phyloP scores from a whole-genome alignment of 176 grass and related monocot species.

The Raddia distichophylla region DNA sequence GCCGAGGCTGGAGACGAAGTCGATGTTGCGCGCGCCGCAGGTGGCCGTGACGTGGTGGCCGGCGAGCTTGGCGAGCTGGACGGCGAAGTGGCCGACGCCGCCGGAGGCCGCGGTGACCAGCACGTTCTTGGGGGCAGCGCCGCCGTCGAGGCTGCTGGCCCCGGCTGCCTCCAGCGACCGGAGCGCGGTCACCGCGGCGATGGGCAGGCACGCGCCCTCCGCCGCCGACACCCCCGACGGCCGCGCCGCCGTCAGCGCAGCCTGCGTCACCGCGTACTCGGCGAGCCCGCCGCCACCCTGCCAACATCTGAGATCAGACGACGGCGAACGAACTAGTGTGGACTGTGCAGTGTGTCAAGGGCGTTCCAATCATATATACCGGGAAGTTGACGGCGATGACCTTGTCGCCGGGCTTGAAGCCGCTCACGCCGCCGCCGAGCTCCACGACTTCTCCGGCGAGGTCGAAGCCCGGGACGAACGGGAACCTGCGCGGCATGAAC shows the following conservation, averaged over 20 bases:
- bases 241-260: background rate
- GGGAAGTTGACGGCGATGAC: constrained; percentile 49
- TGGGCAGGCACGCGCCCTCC: constrained; percentile 51
- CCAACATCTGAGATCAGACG: background rate
- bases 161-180: constrained; percentile 40
- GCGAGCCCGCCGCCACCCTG: constrained; percentile 57
- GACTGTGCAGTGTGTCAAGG: no score
- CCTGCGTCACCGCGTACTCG: constrained; percentile 36
- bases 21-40: constrained; percentile 59
- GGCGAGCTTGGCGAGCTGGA: constrained; percentile 55
- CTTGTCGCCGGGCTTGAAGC: constrained; percentile 59
- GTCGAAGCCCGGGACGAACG: constrained; percentile 53
- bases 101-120: constrained; percentile 70
- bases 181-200: constrained; percentile 49
- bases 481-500: constrained; percentile 49
- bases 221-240: constrained; percentile 51
- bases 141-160: constrained; percentile 41
- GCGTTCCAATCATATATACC: constrained; percentile 1
- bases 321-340: background rate
- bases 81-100: constrained; percentile 61
- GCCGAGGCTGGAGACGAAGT: constrained; percentile 44
- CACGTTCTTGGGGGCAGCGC: constrained; percentile 38
- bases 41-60: constrained; percentile 56
- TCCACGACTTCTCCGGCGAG: constrained; percentile 54
- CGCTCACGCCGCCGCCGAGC: constrained; percentile 36